phyloP scores from a whole-genome alignment of 306 rosid genomes.

The Cucurbita argyrosperma region DNA sequence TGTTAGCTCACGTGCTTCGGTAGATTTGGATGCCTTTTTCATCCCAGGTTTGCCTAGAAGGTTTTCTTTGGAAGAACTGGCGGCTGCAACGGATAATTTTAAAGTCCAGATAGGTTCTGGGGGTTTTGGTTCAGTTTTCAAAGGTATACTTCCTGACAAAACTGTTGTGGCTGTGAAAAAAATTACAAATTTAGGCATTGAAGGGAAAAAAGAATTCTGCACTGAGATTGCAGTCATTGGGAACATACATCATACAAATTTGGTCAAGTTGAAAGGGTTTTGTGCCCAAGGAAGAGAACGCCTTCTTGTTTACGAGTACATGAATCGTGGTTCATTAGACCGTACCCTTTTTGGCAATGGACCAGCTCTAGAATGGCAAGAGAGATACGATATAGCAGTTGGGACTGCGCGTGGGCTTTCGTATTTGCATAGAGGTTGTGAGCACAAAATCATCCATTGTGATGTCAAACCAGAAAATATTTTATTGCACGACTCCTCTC shows the following conservation, averaged over 20 bases:
- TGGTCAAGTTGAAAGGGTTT: slow-evolving; percentile 72
- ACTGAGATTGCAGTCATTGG: slow-evolving; percentile 87
- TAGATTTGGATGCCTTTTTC: slow-evolving; percentile 47
- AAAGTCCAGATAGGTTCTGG: slow-evolving; percentile 73
- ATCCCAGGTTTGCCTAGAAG: slow-evolving; percentile 88
- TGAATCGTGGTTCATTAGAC: slow-evolving; percentile 84
- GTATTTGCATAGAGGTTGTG: slow-evolving; percentile 72
- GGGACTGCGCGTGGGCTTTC: slow-evolving; percentile 92
- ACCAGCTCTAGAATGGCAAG: slow-evolving; percentile 80
- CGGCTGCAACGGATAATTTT: slow-evolving; percentile 57
- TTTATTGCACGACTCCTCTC: slow-evolving; percentile 60
- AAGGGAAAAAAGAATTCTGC: slow-evolving; percentile 83
- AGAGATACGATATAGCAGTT: slow-evolving; percentile 62
- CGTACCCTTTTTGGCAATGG: slow-evolving; percentile 59
- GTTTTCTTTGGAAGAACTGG: slow-evolving; percentile 59
- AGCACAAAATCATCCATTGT: slow-evolving; percentile 72
- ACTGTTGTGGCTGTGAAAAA: slow-evolving; percentile 77
- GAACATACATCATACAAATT: slow-evolving; percentile 62
- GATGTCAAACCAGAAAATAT: slow-evolving; percentile 91
- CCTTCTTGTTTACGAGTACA: slow-evolving; percentile 67
- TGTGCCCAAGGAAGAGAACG: slow-evolving; percentile 73
- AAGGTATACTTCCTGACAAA: slow-evolving; percentile 53
- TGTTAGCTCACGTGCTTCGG: slow-evolving; percentile 30
- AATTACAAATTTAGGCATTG: slow-evolving; percentile 55
- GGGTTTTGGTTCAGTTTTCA: slow-evolving; percentile 78